phyloP scores from a whole-genome alignment of 2,329 filamentous ascomycete genomes.

The Aspergillus jensenii region DNA sequence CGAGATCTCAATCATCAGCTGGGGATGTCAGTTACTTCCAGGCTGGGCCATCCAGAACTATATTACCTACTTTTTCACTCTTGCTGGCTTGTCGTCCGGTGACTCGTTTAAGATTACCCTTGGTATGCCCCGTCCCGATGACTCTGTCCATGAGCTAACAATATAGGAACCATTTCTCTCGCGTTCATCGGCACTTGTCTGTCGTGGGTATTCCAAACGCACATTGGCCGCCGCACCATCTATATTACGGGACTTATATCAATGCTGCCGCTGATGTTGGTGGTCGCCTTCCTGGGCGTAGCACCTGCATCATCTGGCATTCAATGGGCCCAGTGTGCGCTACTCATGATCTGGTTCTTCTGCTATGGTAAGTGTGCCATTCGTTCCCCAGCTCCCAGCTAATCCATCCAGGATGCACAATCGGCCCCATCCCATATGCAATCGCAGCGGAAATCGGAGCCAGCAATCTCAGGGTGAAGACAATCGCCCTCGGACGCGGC shows the following conservation, averaged over 20 bases:
- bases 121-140: slow-evolving; percentile 16
- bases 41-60: slow-evolving; percentile 33
- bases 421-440: slow-evolving; percentile 55
- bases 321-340: slow-evolving; percentile 41
- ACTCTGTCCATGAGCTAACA: slow-evolving; percentile 37
- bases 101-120: background rate
- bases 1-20: slow-evolving; percentile 40
- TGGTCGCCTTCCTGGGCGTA: slow-evolving; percentile 25
- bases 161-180: slow-evolving; percentile 57
- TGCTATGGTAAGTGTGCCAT: slow-evolving; percentile 12
- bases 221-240: slow-evolving; percentile 40
- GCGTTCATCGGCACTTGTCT: slow-evolving; percentile 51
- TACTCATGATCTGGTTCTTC: slow-evolving; percentile 40
- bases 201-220: slow-evolving; percentile 48
- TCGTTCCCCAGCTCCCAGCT: slow-evolving; percentile 50
- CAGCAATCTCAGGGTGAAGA: background rate
- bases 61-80: slow-evolving; percentile 36
- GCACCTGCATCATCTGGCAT: slow-evolving; percentile 19
- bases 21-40: slow-evolving; percentile 34
- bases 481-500: background rate
- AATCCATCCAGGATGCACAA: slow-evolving; percentile 27
- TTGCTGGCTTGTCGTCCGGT: slow-evolving; percentile 30
- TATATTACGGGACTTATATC: slow-evolving; percentile 32
- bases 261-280: slow-evolving; percentile 23
- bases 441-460: slow-evolving; percentile 24